Evolutionary conservation across 2,329 filamentous ascomycete species (phyloP).

Genomic region (Claviceps citrina): DNA sequence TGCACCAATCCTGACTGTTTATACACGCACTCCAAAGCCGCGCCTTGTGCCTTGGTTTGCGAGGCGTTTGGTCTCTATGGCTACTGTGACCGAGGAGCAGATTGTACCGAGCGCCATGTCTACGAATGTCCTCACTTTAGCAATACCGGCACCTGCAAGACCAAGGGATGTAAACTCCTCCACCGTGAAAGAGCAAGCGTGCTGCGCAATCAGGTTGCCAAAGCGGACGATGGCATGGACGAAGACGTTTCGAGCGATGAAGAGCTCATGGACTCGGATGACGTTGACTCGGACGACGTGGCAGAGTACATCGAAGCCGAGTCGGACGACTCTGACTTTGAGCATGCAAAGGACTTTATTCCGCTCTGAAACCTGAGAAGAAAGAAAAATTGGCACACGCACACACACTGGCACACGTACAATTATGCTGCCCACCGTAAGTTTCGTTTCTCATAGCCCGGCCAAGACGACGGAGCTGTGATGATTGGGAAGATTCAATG

Average conservation of each 20-base stretch:
- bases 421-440: conserved; percentile 1
- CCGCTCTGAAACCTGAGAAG: conserved; percentile 15
- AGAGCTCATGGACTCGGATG: conserved; percentile 55
- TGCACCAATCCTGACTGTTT: conserved; percentile 77
- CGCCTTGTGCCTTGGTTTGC: conserved; percentile 66
- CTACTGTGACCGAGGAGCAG: conserved; percentile 70
- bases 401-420: no score
- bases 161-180: conserved; percentile 65
- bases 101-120: conserved; percentile 70
- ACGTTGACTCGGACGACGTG: conserved; percentile 62
- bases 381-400: no score
- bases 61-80: conserved; percentile 70
- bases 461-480: not conserved
- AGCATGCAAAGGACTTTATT: conserved; percentile 45
- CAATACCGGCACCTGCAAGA: conserved; percentile 73
- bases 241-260: conserved; percentile 64
- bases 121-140: conserved; percentile 91
- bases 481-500: not conserved
- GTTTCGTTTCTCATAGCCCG: not conserved
- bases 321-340: conserved; percentile 38
- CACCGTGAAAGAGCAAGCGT: conserved; percentile 79
- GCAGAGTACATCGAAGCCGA: conserved; percentile 49
- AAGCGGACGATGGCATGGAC: conserved; percentile 37
- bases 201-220: conserved; percentile 50
- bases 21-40: conserved; percentile 72